These are phyloP conservation scores for Crucibulum laeve DNA, from an alignment of 768 basidiomycete species.

Conservation along the genomic window DNA sequence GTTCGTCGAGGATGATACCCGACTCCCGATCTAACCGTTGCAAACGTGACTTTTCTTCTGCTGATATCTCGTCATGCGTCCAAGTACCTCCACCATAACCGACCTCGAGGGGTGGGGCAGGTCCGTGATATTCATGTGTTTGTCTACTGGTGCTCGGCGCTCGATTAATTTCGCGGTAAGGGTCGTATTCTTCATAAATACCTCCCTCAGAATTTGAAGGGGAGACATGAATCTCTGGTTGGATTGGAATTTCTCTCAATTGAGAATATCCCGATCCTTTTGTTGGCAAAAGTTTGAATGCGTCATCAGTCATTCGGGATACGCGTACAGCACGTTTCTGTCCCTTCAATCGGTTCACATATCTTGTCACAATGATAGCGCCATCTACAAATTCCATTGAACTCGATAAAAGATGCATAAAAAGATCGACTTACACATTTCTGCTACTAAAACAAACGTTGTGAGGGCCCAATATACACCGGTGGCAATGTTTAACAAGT, in stretches of 20 bases:
- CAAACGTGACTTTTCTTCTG: constrained; percentile 27
- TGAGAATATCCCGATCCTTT: constrained; percentile 21
- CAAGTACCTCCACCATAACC: constrained; percentile 32
- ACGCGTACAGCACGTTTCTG: constrained; percentile 42
- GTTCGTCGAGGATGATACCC: not conserved
- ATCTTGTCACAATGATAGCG: constrained; percentile 48
- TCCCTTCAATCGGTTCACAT: constrained; percentile 45
- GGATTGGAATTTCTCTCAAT: constrained; percentile 10
- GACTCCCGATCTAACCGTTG: constrained; percentile 11
- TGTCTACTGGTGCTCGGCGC: constrained; percentile 5
- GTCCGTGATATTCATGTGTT: constrained; percentile 6
- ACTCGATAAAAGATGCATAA: constrained; percentile 1
- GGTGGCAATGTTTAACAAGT: constrained; percentile 35
- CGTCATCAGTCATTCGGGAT: constrained; percentile 28
- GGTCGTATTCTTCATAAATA: constrained; percentile 32
- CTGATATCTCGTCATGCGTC: constrained; percentile 26
- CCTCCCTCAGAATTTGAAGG: not conserved
- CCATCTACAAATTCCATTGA: constrained; percentile 34
- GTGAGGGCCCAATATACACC: constrained; percentile 45
- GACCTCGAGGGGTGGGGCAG: constrained; percentile 17
- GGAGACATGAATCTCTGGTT: too few species aligned
- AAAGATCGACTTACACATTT: constrained; percentile 45
- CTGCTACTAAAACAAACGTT: constrained; percentile 39
- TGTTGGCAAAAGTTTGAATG: constrained; percentile 26
- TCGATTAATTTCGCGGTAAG: constrained; percentile 30